Percentiles rank a stretch among this genome's conserved stretches.
These are phyloP conservation scores for Triticum timopheevii DNA, from an alignment of 176 grass and related monocot genomes.

Conservation along the genomic window DNA sequence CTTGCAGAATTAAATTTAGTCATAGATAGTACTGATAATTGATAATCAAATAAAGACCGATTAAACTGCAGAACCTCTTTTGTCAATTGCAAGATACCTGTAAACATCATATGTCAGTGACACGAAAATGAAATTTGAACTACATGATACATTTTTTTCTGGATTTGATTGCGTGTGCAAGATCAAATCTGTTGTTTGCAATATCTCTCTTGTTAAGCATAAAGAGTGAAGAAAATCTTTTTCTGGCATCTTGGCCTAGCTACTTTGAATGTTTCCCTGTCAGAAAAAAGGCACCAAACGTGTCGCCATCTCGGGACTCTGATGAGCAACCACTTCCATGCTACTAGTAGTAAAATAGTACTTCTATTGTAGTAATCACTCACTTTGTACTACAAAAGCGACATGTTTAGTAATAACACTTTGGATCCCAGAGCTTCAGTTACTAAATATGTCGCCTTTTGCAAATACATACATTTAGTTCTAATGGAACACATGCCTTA, in stretches of 20 bases:
- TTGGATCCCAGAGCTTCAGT: neutral
- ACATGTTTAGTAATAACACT: neutral
- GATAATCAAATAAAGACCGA: constrained; percentile 9
- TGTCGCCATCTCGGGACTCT: neutral
- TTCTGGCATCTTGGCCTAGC: too few species aligned
- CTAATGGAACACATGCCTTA: neutral
- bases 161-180: neutral
- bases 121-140: constrained; percentile 8
- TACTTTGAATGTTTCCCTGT: neutral
- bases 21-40: neutral
- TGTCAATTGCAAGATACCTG: neutral
- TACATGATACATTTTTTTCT: neutral
- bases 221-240: too few species aligned
- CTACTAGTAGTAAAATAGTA: neutral
- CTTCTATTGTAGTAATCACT: neutral
- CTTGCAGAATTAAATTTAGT: neutral
- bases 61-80: neutral
- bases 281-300: neutral
- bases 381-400: neutral
- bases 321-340: neutral
- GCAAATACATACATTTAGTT: neutral
- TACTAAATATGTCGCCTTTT: neutral
- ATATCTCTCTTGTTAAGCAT: neutral
- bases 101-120: neutral
- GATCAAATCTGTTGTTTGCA: neutral